Conservation (phyloP, 2,329 filamentous ascomycete genomes). For the Aspergillus neotritici region DNA sequence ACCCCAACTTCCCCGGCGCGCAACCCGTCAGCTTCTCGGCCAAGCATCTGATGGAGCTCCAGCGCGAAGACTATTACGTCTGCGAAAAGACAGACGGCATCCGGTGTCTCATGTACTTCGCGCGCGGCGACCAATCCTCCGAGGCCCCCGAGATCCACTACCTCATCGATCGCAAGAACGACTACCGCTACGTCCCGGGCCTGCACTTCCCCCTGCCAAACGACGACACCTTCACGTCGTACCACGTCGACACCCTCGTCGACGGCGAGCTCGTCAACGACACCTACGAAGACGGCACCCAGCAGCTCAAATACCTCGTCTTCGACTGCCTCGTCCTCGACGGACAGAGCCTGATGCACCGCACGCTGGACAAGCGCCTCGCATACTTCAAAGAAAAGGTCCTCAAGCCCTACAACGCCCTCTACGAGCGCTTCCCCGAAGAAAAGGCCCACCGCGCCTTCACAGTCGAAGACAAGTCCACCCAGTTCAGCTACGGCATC, state of each 20-base stretch:
- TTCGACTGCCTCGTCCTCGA: conserved; percentile 90
- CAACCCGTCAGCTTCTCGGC: conserved; percentile 90
- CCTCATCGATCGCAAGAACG: conserved; percentile 95
- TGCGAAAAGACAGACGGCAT: conserved; percentile 98
- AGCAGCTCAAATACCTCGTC: conserved; percentile 75
- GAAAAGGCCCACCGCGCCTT: conserved; percentile 70
- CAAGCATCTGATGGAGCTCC: conserved; percentile 75
- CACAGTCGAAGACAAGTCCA: conserved; percentile 77
- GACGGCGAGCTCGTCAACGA: conserved; percentile 94
- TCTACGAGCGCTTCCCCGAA: conserved; percentile 67
- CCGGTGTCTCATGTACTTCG: conserved; percentile 88
- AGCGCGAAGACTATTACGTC: conserved; percentile 83
- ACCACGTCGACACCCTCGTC: conserved; percentile 74
- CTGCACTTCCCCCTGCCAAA: conserved; percentile 75
- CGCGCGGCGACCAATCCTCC: conserved; percentile 49
- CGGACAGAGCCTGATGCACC: conserved; percentile 66
- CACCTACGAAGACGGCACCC: conserved; percentile 59
- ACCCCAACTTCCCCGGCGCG: conserved; percentile 72
- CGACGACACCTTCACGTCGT: conserved; percentile 55
- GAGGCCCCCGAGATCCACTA: conserved; percentile 69
- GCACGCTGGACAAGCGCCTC: conserved; percentile 80
- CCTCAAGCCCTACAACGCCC: conserved; percentile 68
- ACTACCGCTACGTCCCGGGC: conserved; percentile 79
- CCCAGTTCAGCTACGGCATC: conserved; percentile 82
- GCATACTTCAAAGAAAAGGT: conserved; percentile 78